These are phyloP conservation scores for Starmerella tilneyi DNA, from an alignment of 805 yeast species.

Conservation along the genomic window DNA sequence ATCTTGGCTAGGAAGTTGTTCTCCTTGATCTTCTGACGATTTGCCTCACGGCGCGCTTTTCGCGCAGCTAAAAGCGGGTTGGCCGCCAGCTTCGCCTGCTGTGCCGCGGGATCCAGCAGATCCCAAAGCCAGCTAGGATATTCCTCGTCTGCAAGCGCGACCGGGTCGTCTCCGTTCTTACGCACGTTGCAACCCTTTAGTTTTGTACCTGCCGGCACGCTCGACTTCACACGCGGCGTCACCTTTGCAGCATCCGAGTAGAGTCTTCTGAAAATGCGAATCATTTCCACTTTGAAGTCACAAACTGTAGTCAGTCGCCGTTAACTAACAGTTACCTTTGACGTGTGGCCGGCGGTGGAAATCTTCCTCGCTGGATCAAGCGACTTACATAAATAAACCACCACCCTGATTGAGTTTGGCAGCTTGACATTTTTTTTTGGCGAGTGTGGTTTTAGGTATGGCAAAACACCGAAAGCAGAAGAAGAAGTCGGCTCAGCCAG, in stretches of 20 bases:
- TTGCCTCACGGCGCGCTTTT: conserved; percentile 56
- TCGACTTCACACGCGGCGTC: conserved; percentile 35
- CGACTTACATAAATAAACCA: conserved; percentile 4
- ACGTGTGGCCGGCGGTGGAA: too few species aligned
- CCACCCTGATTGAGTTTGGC: not conserved
- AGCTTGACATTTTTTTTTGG: not conserved
- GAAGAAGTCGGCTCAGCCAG: conserved; percentile 4
- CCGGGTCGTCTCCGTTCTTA: conserved; percentile 76
- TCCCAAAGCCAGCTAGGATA: conserved; percentile 96
- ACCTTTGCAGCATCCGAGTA: conserved; percentile 19
- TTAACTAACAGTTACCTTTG: too few species aligned
- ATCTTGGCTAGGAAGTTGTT: conserved; percentile 65
- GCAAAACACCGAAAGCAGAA: conserved; percentile 15
- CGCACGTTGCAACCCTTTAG: conserved; percentile 64
- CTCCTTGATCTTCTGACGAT: conserved; percentile 60
- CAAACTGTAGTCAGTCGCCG: too few species aligned
- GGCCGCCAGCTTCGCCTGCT: conserved; percentile 44
- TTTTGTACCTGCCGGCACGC: conserved; percentile 38
- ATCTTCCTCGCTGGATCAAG: not conserved
- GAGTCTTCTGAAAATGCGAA: conserved; percentile 13
- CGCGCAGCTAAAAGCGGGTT: conserved; percentile 60
- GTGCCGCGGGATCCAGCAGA: conserved; percentile 57
- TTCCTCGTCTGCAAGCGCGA: conserved; percentile 76
- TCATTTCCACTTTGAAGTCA: conserved; percentile 9
- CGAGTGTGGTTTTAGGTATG: conserved; percentile 2